Conservation (phyloP, 805 yeast genomes). For the Yamadazyma paraphyllophila region DNA sequence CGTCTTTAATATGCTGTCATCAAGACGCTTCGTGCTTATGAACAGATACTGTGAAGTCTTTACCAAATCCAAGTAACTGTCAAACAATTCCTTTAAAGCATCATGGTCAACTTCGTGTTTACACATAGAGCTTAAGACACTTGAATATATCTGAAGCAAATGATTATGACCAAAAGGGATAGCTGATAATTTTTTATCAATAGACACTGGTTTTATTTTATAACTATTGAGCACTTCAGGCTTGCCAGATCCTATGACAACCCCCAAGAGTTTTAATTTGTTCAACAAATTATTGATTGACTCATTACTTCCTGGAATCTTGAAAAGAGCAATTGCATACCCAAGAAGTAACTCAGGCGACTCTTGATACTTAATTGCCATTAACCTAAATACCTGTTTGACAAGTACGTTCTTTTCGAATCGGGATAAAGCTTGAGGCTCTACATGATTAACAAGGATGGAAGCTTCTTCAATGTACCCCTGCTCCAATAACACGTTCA, state of each 20-base stretch:
- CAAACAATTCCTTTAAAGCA: slow-evolving; percentile 17
- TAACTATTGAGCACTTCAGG: slow-evolving; percentile 12
- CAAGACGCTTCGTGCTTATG: slow-evolving; percentile 3
- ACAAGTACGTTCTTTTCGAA: slow-evolving; percentile 22
- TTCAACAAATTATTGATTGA: slow-evolving; percentile 22
- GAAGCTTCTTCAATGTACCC: slow-evolving; percentile 35
- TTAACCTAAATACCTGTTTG: slow-evolving; percentile 31
- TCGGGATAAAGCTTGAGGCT: slow-evolving; percentile 18
- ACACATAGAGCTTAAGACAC: slow-evolving; percentile 17
- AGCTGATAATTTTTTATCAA: slow-evolving; percentile 16
- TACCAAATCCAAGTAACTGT: slow-evolving; percentile 17
- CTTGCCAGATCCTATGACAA: slow-evolving; percentile 22
- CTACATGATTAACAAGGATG: slow-evolving; percentile 29
- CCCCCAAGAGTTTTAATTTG: slow-evolving; percentile 25
- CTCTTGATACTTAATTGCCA: slow-evolving; percentile 25
- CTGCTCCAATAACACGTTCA: slow-evolving; percentile 28
- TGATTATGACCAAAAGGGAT: slow-evolving; percentile 7
- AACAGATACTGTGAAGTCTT: not conserved
- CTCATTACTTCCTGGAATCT: slow-evolving; percentile 5
- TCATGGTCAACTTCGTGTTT: slow-evolving; percentile 15
- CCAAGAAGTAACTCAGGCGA: slow-evolving; percentile 38
- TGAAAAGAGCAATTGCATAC: slow-evolving; percentile 31
- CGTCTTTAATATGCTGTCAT: slow-evolving; percentile 13
- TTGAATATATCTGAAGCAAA: slow-evolving; percentile 22
- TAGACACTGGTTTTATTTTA: slow-evolving; percentile 10